phyloP scores from a whole-genome alignment of 805 yeast genomes.

The Starmerella powellii region DNA sequence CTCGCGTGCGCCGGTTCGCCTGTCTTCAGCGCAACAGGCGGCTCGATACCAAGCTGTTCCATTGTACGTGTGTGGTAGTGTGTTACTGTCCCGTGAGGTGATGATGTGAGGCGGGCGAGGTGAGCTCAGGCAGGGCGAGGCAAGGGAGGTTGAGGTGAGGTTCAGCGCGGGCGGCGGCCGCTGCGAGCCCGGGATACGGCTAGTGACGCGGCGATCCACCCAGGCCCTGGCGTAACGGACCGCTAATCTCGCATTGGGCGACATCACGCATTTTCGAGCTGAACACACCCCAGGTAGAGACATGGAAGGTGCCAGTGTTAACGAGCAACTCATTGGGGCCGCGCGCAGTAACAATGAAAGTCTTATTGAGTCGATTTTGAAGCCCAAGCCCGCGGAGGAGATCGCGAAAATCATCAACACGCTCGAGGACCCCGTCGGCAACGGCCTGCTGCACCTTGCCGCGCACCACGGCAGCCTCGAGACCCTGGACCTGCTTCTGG shows the following conservation, averaged over 20 bases:
- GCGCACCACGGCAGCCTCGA: conserved; percentile 74
- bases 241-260: too few relatives aligned
- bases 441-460: conserved; percentile 71
- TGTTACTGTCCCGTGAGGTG: neutral
- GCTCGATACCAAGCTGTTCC: conserved; percentile 21
- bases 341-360: conserved; percentile 81
- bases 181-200: too few relatives aligned
- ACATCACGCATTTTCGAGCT: too few relatives aligned
- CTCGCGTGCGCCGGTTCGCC: conserved; percentile 1
- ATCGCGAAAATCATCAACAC: conserved; percentile 48
- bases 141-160: too few relatives aligned
- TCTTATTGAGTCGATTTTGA: conserved; percentile 47
- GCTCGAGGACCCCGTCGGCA: conserved; percentile 64
- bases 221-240: too few relatives aligned
- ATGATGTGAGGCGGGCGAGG: neutral
- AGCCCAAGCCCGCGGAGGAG: conserved; percentile 26
- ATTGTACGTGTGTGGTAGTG: conserved; percentile 6
- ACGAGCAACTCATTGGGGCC: conserved; percentile 74
- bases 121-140: neutral
- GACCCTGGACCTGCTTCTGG: conserved; percentile 66
- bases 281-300: neutral
- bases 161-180: too few relatives aligned
- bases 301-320: conserved; percentile 58
- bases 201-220: too few relatives aligned
- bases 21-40: conserved; percentile 3